These are phyloP conservation scores for Saraca asoca DNA, from an alignment of 331 rosid species.

Conservation along the genomic window DNA sequence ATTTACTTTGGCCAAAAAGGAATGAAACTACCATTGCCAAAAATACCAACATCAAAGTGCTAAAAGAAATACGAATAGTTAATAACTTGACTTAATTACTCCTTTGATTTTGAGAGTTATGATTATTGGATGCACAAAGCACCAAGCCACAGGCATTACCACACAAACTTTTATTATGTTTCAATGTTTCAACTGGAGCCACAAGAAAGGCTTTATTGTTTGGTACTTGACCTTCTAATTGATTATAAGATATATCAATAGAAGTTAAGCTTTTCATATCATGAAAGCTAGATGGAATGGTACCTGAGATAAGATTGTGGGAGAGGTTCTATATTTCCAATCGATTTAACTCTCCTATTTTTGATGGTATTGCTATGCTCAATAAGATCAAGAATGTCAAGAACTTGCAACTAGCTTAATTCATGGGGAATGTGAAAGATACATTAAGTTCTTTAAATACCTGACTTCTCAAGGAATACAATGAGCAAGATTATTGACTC, in stretches of 20 bases:
- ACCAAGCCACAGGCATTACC: conserved; percentile 35
- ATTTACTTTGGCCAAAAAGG: neutral
- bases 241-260: conserved; percentile 46
- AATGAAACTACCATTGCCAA: neutral
- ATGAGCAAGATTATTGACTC: too few species aligned
- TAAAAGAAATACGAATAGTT: conserved; percentile 29
- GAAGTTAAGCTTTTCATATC: conserved; percentile 29
- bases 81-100: neutral
- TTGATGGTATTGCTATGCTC: conserved; percentile 39
- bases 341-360: conserved; percentile 27
- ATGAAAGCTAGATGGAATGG: conserved; percentile 41
- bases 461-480: too few species aligned
- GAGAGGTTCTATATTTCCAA: conserved; percentile 55
- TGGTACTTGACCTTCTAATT: conserved; percentile 47
- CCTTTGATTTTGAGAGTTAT: neutral
- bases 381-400: conserved; percentile 45
- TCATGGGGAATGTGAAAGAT: conserved; percentile 48
- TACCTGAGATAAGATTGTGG: conserved; percentile 50
- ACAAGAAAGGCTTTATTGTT: conserved; percentile 32
- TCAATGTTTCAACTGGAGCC: conserved; percentile 36
- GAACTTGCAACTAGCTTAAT: conserved; percentile 30
- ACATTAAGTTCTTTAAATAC: too few species aligned
- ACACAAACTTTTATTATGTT: conserved; percentile 46
- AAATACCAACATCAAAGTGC: conserved; percentile 22
- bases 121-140: conserved; percentile 24